A percentile compares a stretch with the other conserved stretches of the same genome.
phyloP scores from a whole-genome alignment of 352 stramenopile species.

The Phytophthora europaea region DNA sequence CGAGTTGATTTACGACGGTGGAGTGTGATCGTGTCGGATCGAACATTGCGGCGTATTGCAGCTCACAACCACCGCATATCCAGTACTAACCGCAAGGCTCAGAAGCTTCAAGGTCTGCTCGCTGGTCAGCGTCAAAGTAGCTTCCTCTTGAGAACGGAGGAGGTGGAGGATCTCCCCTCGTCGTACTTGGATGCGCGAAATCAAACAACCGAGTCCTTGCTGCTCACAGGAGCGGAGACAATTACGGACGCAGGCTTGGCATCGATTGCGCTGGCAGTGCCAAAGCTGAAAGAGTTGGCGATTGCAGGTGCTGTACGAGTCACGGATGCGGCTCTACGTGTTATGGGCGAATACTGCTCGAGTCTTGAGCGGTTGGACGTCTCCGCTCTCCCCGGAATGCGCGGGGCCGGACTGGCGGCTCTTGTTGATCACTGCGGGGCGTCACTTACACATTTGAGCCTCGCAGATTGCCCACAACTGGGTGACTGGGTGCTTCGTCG shows the following conservation, averaged over 20 bases:
- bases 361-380: conserved; percentile 65
- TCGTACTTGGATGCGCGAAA: conserved; percentile 19
- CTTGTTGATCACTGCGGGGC: conserved; percentile 68
- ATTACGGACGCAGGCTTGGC: conserved; percentile 73
- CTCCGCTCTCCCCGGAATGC: conserved; percentile 51
- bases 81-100: conserved; percentile 25
- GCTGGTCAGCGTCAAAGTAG: conserved; percentile 12
- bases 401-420: conserved; percentile 68
- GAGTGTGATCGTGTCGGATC: conserved; percentile 77
- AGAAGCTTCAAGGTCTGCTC: conserved; percentile 19
- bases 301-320: conserved; percentile 56
- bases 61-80: conserved; percentile 68
- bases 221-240: conserved; percentile 70
- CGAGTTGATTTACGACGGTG: conserved; percentile 70
- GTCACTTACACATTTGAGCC: conserved; percentile 38
- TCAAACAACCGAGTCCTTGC: conserved; percentile 54
- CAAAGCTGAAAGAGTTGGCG: conserved; percentile 63
- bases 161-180: conserved; percentile 20
- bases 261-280: conserved; percentile 59
- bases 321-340: conserved; percentile 67
- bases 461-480: conserved; percentile 70
- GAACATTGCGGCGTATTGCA: conserved; percentile 67
- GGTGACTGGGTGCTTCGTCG: conserved; percentile 78
- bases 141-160: conserved; percentile 10
- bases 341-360: conserved; percentile 58